phyloP scores from a whole-genome alignment of 1,284 basidiomycete species.

The Xerocomus amazonicus region DNA sequence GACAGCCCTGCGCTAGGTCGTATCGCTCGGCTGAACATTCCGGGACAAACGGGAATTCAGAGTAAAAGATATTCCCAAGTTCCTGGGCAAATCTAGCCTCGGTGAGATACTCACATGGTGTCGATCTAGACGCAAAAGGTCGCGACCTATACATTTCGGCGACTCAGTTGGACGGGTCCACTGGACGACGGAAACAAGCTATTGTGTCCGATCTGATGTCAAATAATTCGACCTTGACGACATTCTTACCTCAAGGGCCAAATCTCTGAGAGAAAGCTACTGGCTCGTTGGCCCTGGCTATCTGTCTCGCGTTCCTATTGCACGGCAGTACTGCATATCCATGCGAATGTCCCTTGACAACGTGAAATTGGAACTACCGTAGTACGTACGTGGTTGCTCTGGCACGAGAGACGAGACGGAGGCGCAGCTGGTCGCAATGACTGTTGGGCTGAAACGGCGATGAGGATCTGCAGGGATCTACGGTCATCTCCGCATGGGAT shows the following conservation, averaged over 20 bases:
- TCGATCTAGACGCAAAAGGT: too few species aligned
- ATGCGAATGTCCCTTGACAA: conserved; percentile 7
- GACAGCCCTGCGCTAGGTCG: background rate
- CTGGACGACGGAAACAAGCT: conserved; percentile 3
- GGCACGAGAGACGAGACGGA: conserved; percentile 14
- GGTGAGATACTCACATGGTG: too few species aligned
- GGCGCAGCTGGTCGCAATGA: conserved; percentile 18
- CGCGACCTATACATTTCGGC: background rate
- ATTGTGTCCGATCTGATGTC: conserved; percentile 3
- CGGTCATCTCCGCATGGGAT: conserved; percentile 9
- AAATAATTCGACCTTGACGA: conserved; percentile 3
- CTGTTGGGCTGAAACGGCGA: conserved; percentile 20
- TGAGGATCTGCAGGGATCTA: conserved; percentile 22
- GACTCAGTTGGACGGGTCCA: too few species aligned
- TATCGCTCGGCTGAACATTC: background rate
- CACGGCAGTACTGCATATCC: conserved; percentile 6
- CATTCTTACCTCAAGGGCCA: conserved; percentile 10
- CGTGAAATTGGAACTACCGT: conserved; percentile 6
- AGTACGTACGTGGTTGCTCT: conserved; percentile 4
- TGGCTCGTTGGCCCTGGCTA: conserved; percentile 9
- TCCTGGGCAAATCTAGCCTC: background rate
- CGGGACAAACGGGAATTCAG: background rate
- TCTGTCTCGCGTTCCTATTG: background rate
- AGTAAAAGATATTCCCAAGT: conserved; percentile 1
- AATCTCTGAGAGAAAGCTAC: conserved; percentile 7